Conservation (phyloP, 1,284 basidiomycete genomes). For the Sanghuangporus weigelae region DNA sequence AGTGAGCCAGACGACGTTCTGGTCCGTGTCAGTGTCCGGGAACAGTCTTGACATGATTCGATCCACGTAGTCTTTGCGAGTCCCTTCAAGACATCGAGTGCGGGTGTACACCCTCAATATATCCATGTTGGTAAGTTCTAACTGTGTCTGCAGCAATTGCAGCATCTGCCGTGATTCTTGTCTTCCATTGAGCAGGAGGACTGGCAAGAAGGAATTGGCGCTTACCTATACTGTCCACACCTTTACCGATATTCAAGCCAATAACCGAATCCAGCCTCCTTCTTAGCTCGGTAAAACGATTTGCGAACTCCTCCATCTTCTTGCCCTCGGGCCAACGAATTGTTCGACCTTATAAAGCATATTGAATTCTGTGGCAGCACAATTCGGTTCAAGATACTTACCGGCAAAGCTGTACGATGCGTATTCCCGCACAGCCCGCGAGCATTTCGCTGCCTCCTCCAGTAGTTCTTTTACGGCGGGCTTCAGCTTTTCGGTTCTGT, state of each 20-base stretch:
- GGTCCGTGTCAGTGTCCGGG: background rate
- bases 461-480: background rate
- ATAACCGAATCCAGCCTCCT: background rate
- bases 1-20: background rate
- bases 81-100: background rate
- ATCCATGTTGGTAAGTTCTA: background rate
- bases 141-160: background rate
- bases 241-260: background rate
- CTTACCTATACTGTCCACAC: background rate
- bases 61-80: background rate
- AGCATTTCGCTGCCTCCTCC: background rate
- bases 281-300: background rate
- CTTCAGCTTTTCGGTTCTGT: background rate
- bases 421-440: background rate
- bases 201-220: background rate
- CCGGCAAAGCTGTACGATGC: background rate
- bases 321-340: background rate
- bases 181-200: background rate
- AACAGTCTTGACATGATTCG: background rate
- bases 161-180: background rate
- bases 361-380: background rate
- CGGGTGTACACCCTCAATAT: background rate
- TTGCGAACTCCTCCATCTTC: background rate
- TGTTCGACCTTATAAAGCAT: background rate
- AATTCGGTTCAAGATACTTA: background rate